Evolutionary conservation across 2,329 filamentous ascomycete genomes (phyloP).

Genomic region (Amauroascus verrucosus): DNA sequence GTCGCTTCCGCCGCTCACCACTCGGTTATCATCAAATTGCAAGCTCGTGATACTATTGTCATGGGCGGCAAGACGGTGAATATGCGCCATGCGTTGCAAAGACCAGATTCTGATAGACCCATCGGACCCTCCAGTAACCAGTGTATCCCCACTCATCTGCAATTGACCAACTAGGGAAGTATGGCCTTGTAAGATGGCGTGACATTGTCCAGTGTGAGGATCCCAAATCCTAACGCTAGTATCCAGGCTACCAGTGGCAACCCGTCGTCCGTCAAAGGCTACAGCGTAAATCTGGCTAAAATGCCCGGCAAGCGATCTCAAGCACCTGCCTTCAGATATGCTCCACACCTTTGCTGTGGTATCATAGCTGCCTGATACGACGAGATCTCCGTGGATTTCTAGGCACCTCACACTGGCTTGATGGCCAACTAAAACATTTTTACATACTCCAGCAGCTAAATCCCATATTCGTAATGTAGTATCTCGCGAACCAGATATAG

Average conservation of each 20-base stretch:
- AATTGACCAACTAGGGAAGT: slow-evolving; percentile 93
- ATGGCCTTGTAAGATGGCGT: slow-evolving; percentile 89
- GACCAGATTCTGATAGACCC: slow-evolving; percentile 96
- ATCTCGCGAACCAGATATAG: slow-evolving; percentile 91
- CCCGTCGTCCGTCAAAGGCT: slow-evolving; percentile 85
- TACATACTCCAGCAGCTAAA: slow-evolving; percentile 82
- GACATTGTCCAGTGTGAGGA: slow-evolving; percentile 71
- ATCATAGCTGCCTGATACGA: slow-evolving; percentile 97
- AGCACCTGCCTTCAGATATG: slow-evolving; percentile 85
- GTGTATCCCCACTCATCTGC: slow-evolving; percentile 86
- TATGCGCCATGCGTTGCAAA: slow-evolving; percentile 75
- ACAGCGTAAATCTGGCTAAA: slow-evolving; percentile 99
- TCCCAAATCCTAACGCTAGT: slow-evolving; percentile 98
- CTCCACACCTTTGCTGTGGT: slow-evolving; percentile 96
- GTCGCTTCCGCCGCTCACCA: slow-evolving; percentile 92
- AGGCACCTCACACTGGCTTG: slow-evolving; percentile 98
- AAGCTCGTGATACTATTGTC: slow-evolving; percentile 97
- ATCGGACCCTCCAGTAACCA: slow-evolving; percentile 93
- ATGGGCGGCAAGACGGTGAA: slow-evolving; percentile 88
- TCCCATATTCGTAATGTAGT: slow-evolving; percentile 95
- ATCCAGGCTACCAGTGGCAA: slow-evolving; percentile 91
- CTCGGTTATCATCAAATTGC: slow-evolving; percentile 90
- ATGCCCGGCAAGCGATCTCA: slow-evolving; percentile 82
- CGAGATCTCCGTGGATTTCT: slow-evolving; percentile 89
- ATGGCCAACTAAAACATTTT: slow-evolving; percentile 92